A percentile compares a stretch with the other conserved stretches of the same genome.
These are phyloP conservation scores for Colletotrichum sublineola DNA, from an alignment of 2,329 filamentous ascomycete genomes.

Conservation along the genomic window DNA sequence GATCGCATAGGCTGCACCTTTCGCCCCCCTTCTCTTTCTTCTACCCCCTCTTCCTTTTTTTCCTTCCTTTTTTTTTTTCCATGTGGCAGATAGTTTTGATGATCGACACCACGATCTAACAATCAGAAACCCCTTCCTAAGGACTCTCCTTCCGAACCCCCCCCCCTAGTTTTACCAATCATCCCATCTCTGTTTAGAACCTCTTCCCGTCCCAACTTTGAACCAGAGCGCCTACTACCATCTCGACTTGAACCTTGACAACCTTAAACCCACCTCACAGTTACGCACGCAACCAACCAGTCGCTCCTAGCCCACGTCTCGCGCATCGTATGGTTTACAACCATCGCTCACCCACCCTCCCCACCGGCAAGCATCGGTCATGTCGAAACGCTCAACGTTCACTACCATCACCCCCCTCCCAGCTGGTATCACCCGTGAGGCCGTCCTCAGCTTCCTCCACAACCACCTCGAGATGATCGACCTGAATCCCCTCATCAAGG, in stretches of 20 bases:
- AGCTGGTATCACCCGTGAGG: conserved; percentile 72
- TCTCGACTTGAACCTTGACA: background rate
- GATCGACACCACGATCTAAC: background rate
- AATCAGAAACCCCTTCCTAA: background rate
- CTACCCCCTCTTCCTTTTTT: background rate
- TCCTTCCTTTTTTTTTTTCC: background rate
- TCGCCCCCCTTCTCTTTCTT: background rate
- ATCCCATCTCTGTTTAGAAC: background rate
- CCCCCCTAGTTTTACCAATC: background rate
- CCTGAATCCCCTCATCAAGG: conserved; percentile 84
- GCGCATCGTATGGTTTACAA: conserved; percentile 4
- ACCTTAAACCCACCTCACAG: conserved; percentile 32
- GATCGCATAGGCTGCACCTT: background rate
- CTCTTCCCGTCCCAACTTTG: conserved; percentile 17
- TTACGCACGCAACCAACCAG: background rate
- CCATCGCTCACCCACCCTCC: background rate
- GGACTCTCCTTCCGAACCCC: background rate
- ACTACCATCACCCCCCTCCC: conserved; percentile 86
- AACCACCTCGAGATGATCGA: conserved; percentile 88
- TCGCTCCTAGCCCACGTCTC: background rate
- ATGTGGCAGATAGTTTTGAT: background rate
- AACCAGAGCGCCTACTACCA: background rate
- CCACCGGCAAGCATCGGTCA: conserved; percentile 51
- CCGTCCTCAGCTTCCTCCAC: conserved; percentile 82
- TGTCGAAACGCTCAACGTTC: conserved; percentile 80